These are phyloP conservation scores for Alternaria gansuensis DNA, from an alignment of 2,329 filamentous ascomycete genomes.

Conservation along the genomic window DNA sequence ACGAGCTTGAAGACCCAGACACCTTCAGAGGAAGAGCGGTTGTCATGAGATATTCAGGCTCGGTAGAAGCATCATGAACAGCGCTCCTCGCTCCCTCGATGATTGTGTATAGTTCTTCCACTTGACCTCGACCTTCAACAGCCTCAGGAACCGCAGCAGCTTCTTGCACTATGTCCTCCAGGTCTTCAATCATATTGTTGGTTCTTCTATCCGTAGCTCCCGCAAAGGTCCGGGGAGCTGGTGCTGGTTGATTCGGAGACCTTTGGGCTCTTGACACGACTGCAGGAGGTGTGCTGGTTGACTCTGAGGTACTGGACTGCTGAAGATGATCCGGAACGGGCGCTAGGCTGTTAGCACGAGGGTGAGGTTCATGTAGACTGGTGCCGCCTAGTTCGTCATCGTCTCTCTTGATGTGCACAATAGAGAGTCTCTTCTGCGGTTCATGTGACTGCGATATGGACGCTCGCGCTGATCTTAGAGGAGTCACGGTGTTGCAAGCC, in stretches of 20 bases:
- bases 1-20: conserved; percentile 20
- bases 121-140: conserved; percentile 42
- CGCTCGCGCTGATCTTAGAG: conserved; percentile 10
- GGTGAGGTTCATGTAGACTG: conserved; percentile 12
- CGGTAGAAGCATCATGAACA: conserved; percentile 43
- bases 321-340: conserved; percentile 40
- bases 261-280: conserved; percentile 32
- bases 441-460: conserved; percentile 24
- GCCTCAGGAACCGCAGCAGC: conserved; percentile 52
- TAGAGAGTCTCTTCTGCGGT: conserved; percentile 26
- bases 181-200: conserved; percentile 49
- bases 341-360: conserved; percentile 32
- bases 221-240: conserved; percentile 34
- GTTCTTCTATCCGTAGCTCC: conserved; percentile 29
- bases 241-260: conserved; percentile 35
- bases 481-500: conserved; percentile 11
- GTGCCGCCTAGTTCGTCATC: conserved; percentile 13
- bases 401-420: conserved; percentile 24
- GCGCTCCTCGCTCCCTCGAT: conserved; percentile 53
- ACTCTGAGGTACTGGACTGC: conserved; percentile 30
- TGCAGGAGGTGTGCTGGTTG: conserved; percentile 22
- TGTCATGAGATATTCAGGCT: conserved; percentile 35
- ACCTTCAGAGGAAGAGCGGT: conserved; percentile 34
- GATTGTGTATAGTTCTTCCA: conserved; percentile 53
- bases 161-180: conserved; percentile 57